Evolutionary conservation across 2,329 filamentous ascomycete genomes (phyloP).

Genomic region (Septoria petroselini): DNA sequence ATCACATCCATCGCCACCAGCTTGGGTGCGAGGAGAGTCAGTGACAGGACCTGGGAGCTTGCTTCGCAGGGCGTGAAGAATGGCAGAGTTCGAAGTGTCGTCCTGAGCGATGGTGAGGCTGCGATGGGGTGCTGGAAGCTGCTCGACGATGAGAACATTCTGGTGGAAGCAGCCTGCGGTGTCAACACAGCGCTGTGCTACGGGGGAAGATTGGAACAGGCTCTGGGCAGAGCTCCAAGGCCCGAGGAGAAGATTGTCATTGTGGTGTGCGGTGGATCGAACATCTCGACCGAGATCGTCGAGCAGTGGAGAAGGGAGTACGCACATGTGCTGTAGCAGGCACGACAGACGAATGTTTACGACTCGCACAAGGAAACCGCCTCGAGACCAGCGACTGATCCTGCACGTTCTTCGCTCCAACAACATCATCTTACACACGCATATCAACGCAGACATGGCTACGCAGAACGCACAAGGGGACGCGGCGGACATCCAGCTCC

Average conservation of each 20-base stretch:
- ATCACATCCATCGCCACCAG: slow-evolving; percentile 76
- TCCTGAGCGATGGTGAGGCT: slow-evolving; percentile 73
- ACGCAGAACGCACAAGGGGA: not conserved
- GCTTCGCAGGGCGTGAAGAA: slow-evolving; percentile 41
- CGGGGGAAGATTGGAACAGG: slow-evolving; percentile 58
- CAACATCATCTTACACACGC: not conserved
- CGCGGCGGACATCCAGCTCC: too few relatives aligned
- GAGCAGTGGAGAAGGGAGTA: slow-evolving; percentile 46
- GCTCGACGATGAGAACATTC: slow-evolving; percentile 73
- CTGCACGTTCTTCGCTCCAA: not conserved
- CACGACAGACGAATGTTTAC: too few relatives aligned
- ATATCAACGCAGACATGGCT: not conserved
- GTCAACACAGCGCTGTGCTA: slow-evolving; percentile 71
- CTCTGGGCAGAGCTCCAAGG: slow-evolving; percentile 49
- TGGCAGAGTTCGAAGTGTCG: slow-evolving; percentile 56
- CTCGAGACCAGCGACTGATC: too few relatives aligned
- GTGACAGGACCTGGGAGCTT: slow-evolving; percentile 64
- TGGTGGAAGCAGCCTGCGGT: slow-evolving; percentile 84
- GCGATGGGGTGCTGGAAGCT: slow-evolving; percentile 73
- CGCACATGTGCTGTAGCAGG: not conserved
- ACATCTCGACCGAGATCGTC: slow-evolving; percentile 51
- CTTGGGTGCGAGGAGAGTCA: slow-evolving; percentile 71
- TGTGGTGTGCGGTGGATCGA: slow-evolving; percentile 71
- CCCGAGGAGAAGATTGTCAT: slow-evolving; percentile 68
- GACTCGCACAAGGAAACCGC: too few relatives aligned